Evolutionary conservation across 129 eudicot species (phyloP).

Genomic region (Gnaphalium uliginosum): DNA sequence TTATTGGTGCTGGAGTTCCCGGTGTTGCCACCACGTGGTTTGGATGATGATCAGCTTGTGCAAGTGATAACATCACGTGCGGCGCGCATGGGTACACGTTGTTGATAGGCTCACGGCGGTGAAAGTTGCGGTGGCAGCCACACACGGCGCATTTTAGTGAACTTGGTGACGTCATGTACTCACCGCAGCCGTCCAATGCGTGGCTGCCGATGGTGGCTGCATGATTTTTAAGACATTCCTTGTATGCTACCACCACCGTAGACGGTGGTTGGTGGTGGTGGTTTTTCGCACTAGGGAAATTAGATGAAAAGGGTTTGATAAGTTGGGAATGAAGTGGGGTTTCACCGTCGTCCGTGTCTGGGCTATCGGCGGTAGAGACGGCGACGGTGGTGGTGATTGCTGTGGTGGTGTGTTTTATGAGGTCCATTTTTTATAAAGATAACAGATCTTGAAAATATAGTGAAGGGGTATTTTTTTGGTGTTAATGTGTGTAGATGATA

Average conservation of each 20-base stretch:
- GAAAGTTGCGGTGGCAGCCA: constrained; percentile 97
- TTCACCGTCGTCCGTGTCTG: constrained; percentile 58
- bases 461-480: background rate
- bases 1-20: constrained; percentile 56
- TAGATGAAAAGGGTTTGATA: constrained; percentile 39
- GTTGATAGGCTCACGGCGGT: constrained; percentile 60
- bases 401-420: constrained; percentile 38
- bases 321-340: constrained; percentile 63
- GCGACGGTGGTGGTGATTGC: constrained; percentile 32
- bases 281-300: constrained; percentile 32
- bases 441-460: background rate
- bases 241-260: constrained; percentile 37
- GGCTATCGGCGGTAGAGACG: constrained; percentile 24
- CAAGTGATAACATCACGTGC: constrained; percentile 41
- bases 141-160: constrained; percentile 83
- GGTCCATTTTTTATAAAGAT: constrained; percentile 37
- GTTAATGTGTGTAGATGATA: constrained; percentile 1
- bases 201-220: constrained; percentile 81
- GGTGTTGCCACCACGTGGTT: constrained; percentile 45
- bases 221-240: constrained; percentile 78
- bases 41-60: constrained; percentile 34
- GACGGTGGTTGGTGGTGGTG: constrained; percentile 37
- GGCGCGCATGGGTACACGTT: constrained; percentile 41
- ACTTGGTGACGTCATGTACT: constrained; percentile 64
- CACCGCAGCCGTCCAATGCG: constrained; percentile 91